phyloP scores from a whole-genome alignment of 768 basidiomycete species.

The Tulasnella sp. region DNA sequence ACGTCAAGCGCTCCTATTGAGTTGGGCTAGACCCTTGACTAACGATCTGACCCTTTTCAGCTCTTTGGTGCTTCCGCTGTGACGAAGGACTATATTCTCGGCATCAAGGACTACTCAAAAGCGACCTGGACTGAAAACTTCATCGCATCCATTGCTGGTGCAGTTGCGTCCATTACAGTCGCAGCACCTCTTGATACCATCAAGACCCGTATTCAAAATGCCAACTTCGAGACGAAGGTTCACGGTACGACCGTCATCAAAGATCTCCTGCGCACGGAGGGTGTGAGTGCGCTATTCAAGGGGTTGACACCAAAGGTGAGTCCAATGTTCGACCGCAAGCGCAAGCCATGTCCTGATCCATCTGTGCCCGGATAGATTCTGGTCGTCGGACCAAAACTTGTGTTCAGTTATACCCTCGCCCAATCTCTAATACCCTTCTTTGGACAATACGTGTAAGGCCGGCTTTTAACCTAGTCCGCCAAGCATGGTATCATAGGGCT shows the following conservation, averaged over 20 bases:
- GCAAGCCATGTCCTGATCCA: background rate
- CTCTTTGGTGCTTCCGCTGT: constrained; percentile 95
- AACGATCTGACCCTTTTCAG: constrained; percentile 41
- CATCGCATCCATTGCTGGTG: constrained; percentile 88
- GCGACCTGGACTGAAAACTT: constrained; percentile 99
- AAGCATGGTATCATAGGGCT: background rate
- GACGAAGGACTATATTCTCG: constrained; percentile 90
- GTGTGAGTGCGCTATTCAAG: constrained; percentile 83
- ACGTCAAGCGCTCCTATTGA: constrained; percentile 35
- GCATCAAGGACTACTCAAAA: constrained; percentile 81
- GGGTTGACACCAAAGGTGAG: constrained; percentile 91
- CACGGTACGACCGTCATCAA: constrained; percentile 73
- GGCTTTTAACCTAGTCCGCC: background rate
- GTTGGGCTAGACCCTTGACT: background rate
- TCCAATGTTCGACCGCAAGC: constrained; percentile 1
- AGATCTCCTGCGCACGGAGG: constrained; percentile 86
- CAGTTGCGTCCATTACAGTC: constrained; percentile 90
- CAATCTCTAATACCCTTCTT: constrained; percentile 93
- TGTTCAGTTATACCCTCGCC: constrained; percentile 96
- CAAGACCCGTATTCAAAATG: constrained; percentile 98
- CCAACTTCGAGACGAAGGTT: constrained; percentile 87
- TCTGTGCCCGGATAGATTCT: constrained; percentile 55
- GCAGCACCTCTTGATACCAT: constrained; percentile 94
- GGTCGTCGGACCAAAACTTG: constrained; percentile 94
- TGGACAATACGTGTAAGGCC: constrained; percentile 66